Base-by-base conservation (phyloP, 2,329 filamentous ascomycete genomes). In the Zymoseptoria passerinii region DNA sequence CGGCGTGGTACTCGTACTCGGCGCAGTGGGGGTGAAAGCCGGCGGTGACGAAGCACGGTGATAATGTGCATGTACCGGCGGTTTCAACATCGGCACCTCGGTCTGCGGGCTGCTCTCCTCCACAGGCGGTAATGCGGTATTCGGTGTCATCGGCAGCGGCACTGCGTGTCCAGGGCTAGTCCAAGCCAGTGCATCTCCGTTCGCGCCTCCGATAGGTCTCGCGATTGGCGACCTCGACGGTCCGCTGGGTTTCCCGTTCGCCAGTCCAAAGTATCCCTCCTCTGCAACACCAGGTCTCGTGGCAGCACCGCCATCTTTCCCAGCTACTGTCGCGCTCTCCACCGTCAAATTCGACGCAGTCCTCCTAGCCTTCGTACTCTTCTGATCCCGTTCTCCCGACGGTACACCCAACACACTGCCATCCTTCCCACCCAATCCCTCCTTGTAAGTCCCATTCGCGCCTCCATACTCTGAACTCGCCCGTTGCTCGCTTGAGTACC, bases 181-280 rank as follows among this genome's bases (percentile, higher is more conserved):
- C 23, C 66, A 54, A 13, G 57, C 53, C 5, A 59, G 48, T 20
- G 51, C 57, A 28, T 67, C 63, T 16, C 60, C 61, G 48, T 65
- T 61, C 18, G 58, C 40, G 48, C 63, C 60, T 56, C 55, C 18
- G 48, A 61, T 48, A 50, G 61, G 59, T 61, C 63, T 58, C 53
- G 58, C 52, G n/a, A 66, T 55, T 10, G 68, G 65, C 53, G 67
- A 67, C 48, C 63, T 74, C 62, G 60, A 70, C 71, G 63, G 71
- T 69, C 56, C 67, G 56, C 63, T 60, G 61, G 65, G 73, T 69
- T 67, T 70, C 49, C 66, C 76, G 69, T 66, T 75, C 57, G 35
- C 35, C 35, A 73, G 71, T 35, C 74, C 73, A 61, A 79, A 78
- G 68, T 77, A 77, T 62, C 77, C 76, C 58, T 79, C 77, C 65